Base-by-base conservation (phyloP, 2,329 filamentous ascomycete species). In the Grosmannia clavigera region DNA sequence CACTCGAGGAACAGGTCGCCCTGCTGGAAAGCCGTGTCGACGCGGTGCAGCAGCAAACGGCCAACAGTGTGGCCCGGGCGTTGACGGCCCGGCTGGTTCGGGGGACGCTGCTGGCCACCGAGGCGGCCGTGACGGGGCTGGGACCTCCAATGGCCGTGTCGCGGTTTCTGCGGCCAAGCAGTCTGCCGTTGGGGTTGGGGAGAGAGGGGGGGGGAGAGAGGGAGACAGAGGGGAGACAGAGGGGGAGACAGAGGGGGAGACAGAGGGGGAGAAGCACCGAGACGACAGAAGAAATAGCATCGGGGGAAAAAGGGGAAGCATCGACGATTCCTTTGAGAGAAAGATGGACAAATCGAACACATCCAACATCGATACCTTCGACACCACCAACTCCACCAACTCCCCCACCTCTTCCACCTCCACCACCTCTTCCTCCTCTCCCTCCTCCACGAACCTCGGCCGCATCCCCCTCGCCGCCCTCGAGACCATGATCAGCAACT, bases 401-500 rank as follows among this genome's bases (percentile, higher is more conserved):
- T 14, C 35, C 35, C 2, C 35, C n/a, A 22, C 25, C 3, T 3
- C 52, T 14, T 3, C 29, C 33, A 27, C 33, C 9, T 22, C 33
- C 19, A 5, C 40, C 16, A 12, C 25, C 14, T 4, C 43, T 19
- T 1, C 5, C n/a, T 29, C 43, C 22, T 3, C 40, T 2, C 29
- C 48, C 33, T 12, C 22, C 29, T 46, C 19, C 29, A 58, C 57
- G 2, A 58, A 58, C 48, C 57, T 58, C 33, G 57, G 48, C 33
- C 57, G 48, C 57, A 58, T 58, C 48, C 57, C 57, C 3, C 57
- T 43, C 14, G 48, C 57, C 10, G 57, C 57, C 11, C 57, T 58
- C 48, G 57, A 58, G 25, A 58, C 57, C 1, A 58, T 58, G 48
- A 3, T 58, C 7, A 25, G n/a, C 57, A 58, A 58, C 57, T 58